phyloP scores from a whole-genome alignment of 2,329 filamentous ascomycete species.

The Setomelanomma holmii region DNA sequence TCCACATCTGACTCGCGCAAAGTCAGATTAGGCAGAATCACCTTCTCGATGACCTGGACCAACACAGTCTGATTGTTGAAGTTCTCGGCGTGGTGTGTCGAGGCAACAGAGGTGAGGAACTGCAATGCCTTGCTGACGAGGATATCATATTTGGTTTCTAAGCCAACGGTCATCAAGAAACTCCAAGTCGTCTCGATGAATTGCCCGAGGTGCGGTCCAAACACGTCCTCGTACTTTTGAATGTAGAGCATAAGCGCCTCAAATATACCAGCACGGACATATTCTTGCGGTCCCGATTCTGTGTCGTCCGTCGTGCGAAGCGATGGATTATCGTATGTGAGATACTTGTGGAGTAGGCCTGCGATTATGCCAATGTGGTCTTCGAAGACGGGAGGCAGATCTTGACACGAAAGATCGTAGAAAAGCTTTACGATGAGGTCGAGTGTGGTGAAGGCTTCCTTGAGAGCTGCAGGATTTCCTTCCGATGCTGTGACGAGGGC shows the following conservation, averaged over 20 bases:
- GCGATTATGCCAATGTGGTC: slow-evolving; percentile 82
- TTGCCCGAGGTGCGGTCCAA: slow-evolving; percentile 77
- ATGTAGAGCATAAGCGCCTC: slow-evolving; percentile 89
- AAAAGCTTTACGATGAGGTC: slow-evolving; percentile 91
- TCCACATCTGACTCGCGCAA: slow-evolving; percentile 93
- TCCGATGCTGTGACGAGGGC: slow-evolving; percentile 74
- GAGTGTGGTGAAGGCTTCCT: slow-evolving; percentile 81
- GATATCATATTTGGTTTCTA: slow-evolving; percentile 91
- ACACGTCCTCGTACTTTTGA: slow-evolving; percentile 94
- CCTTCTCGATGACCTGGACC: slow-evolving; percentile 90
- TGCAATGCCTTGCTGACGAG: slow-evolving; percentile 93
- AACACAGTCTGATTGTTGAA: slow-evolving; percentile 86
- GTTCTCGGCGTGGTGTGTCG: slow-evolving; percentile 75
- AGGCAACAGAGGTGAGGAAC: slow-evolving; percentile 89
- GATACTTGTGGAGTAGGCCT: slow-evolving; percentile 86
- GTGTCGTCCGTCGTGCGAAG: slow-evolving; percentile 87
- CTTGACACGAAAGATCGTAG: slow-evolving; percentile 96
- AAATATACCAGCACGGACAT: slow-evolving; percentile 91
- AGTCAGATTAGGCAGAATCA: slow-evolving; percentile 90
- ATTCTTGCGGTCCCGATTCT: slow-evolving; percentile 84
- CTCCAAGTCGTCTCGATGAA: slow-evolving; percentile 94
- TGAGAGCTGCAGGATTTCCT: slow-evolving; percentile 75
- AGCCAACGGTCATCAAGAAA: slow-evolving; percentile 82
- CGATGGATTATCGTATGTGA: slow-evolving; percentile 85
- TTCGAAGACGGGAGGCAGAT: slow-evolving; percentile 93